phyloP scores from a whole-genome alignment of 306 rosid species.

The Acacia confusa region DNA sequence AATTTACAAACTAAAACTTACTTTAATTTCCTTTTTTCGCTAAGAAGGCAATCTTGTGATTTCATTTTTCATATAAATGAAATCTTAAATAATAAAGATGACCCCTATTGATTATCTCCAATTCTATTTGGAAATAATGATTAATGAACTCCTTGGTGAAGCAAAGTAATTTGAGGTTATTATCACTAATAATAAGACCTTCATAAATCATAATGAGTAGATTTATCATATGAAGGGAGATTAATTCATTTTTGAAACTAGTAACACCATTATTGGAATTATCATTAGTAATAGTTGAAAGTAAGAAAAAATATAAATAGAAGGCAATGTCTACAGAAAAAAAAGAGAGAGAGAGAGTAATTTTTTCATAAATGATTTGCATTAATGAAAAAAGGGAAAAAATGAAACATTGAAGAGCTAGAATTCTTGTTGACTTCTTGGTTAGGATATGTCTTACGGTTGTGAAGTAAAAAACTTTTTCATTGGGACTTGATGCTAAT shows the following conservation, averaged over 20 bases:
- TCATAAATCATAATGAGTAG: not conserved
- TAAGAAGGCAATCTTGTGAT: too few relatives aligned
- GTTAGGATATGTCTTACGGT: too few relatives aligned
- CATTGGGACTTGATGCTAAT: not conserved
- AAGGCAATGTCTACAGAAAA: too few relatives aligned
- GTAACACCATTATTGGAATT: constrained; percentile 8
- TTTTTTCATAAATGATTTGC: not conserved
- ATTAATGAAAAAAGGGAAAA: not conserved
- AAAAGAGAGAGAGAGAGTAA: not conserved
- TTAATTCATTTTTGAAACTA: not conserved
- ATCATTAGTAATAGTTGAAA: not conserved
- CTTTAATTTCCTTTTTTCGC: too few relatives aligned
- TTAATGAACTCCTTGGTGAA: not conserved
- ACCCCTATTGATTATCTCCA: not conserved
- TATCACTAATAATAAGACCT: not conserved
- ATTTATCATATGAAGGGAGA: not conserved
- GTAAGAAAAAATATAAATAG: not conserved
- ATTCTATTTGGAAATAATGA: not conserved
- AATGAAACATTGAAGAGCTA: not conserved
- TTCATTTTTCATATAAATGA: too few relatives aligned
- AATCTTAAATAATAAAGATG: not conserved
- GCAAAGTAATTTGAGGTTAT: not conserved
- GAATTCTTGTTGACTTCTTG: not conserved
- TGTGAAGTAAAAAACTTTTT: not conserved
- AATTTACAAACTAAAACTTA: too few relatives aligned